Evolutionary conservation across 495 filamentous ascomycete genomes (phyloP).

Genomic region (Parathielavia appendiculata): DNA sequence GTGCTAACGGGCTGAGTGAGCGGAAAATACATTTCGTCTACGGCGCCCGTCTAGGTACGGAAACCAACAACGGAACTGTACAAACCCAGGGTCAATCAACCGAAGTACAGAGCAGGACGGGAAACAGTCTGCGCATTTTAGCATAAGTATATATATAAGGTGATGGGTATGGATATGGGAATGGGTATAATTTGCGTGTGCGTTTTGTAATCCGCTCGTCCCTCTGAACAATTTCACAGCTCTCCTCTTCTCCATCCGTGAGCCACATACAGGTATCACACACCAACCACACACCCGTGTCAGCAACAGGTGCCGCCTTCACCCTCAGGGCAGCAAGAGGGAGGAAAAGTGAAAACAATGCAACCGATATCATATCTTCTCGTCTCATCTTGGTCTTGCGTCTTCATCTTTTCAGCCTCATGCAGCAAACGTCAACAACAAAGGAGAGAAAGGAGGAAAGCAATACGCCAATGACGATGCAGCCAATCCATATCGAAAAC

Average conservation of each 20-base stretch:
- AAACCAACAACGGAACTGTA: not conserved
- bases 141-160: not conserved
- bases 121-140: not conserved
- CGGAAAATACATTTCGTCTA: too few relatives aligned
- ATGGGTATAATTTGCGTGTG: constrained; percentile 4
- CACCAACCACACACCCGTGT: not conserved
- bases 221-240: not conserved
- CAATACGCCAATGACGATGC: constrained; percentile 14
- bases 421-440: constrained; percentile 9
- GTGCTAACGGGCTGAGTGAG: too few relatives aligned
- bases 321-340: not conserved
- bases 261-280: not conserved
- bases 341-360: constrained; percentile 6
- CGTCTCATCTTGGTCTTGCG: not conserved
- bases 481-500: constrained; percentile 7
- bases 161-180: too few relatives aligned
- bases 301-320: not conserved
- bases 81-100: too few relatives aligned
- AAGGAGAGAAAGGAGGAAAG: not conserved
- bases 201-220: not conserved
- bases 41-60: too few relatives aligned
- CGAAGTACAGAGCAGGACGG: not conserved
- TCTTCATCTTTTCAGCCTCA: not conserved
- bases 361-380: constrained; percentile 14
- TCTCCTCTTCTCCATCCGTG: not conserved